phyloP scores from a whole-genome alignment of 495 filamentous ascomycete genomes.

The Hyaloscypha hepaticicola region DNA sequence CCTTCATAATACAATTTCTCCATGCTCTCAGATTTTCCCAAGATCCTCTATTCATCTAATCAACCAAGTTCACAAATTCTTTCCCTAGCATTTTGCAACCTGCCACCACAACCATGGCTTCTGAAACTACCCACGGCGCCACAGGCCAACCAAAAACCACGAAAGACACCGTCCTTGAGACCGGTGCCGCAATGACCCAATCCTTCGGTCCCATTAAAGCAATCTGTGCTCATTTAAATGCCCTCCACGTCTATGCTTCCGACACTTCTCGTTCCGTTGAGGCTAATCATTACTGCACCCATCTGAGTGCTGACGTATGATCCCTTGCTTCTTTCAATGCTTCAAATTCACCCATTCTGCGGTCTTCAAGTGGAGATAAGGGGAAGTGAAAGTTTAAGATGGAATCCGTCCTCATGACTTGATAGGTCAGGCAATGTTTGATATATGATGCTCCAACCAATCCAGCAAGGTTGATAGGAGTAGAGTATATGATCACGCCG shows the following conservation, averaged over 20 bases:
- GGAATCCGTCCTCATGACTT: background rate
- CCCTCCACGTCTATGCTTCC: conserved; percentile 40
- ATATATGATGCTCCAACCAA: conserved; percentile 70
- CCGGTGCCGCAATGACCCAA: conserved; percentile 56
- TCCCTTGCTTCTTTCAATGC: conserved; percentile 40
- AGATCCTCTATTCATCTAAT: background rate
- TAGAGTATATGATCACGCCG: conserved; percentile 91
- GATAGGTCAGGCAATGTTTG: conserved; percentile 55
- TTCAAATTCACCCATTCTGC: no score
- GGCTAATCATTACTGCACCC: conserved; percentile 41
- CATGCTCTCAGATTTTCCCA: background rate
- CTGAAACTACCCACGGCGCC: conserved; percentile 25
- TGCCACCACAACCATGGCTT: background rate
- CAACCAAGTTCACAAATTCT: background rate
- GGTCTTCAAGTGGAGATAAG: no score
- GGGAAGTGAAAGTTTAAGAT: conserved; percentile 17
- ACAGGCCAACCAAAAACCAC: conserved; percentile 51
- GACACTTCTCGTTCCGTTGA: conserved; percentile 36
- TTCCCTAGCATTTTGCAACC: background rate
- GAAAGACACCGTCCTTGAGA: conserved; percentile 63
- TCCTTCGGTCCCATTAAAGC: conserved; percentile 71
- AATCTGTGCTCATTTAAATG: conserved; percentile 56
- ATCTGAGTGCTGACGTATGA: conserved; percentile 49
- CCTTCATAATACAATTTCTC: background rate
- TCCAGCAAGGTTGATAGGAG: conserved; percentile 73